Percentiles rank a stretch among this genome's conserved stretches.
Conservation (phyloP, 225 moss, liverwort and hornwort genomes). For the Antitrichia curtipendula region DNA sequence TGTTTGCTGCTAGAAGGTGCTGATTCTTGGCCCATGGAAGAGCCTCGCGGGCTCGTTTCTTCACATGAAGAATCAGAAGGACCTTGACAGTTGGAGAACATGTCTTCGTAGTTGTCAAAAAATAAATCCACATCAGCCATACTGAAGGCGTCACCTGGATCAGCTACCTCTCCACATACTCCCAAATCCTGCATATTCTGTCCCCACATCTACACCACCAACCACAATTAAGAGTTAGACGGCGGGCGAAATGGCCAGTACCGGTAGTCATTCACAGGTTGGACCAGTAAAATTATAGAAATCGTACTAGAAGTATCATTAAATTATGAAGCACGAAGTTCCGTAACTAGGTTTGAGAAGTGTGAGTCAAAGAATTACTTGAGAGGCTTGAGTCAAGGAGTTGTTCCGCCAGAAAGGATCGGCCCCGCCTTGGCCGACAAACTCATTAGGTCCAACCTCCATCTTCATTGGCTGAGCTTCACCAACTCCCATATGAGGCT, state of each 20-base stretch:
- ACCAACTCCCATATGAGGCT: background rate
- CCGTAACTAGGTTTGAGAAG: background rate
- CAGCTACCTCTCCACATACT: conserved; percentile 41
- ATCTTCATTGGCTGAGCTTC: conserved; percentile 11
- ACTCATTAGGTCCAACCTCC: conserved; percentile 8
- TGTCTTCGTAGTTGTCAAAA: conserved; percentile 45
- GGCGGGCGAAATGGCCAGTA: background rate
- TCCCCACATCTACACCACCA: conserved; percentile 33
- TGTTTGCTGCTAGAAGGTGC: background rate
- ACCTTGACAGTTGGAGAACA: conserved; percentile 26
- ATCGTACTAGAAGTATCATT: background rate
- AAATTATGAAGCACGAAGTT: background rate
- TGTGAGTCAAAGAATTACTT: conserved; percentile 16
- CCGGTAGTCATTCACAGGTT: background rate
- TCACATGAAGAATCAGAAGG: conserved; percentile 17
- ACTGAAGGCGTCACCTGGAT: conserved; percentile 34
- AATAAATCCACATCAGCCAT: conserved; percentile 52
- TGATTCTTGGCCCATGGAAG: conserved; percentile 12
- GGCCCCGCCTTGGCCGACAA: conserved; percentile 4
- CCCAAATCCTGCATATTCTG: conserved; percentile 59
- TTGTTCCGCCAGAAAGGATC: conserved; percentile 33
- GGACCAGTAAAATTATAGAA: background rate
- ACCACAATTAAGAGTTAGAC: background rate
- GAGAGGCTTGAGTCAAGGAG: conserved; percentile 17
- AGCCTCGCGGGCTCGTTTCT: conserved; percentile 12